Conservation (phyloP, 2,329 filamentous ascomycete genomes). For the Thielaviopsis euricoi region DNA sequence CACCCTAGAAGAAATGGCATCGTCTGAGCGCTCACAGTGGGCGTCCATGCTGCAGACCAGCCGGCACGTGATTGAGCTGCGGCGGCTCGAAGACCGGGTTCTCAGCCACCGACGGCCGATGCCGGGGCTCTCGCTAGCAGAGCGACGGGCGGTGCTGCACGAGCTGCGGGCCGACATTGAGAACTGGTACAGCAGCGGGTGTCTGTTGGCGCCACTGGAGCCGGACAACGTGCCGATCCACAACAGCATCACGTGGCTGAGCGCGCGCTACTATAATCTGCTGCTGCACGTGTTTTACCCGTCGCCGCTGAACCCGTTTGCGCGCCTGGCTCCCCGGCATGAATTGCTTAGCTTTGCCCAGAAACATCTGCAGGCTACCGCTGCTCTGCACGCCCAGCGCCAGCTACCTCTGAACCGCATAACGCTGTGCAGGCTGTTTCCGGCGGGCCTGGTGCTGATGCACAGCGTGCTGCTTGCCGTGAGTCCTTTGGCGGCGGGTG, state of each 20-base stretch:
- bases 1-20: constrained; percentile 29
- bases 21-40: constrained; percentile 22
- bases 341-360: constrained; percentile 24
- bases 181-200: constrained; percentile 30
- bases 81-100: constrained; percentile 27
- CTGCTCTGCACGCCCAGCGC: constrained; percentile 17
- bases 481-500: background rate
- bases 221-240: constrained; percentile 28
- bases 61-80: constrained; percentile 27
- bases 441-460: constrained; percentile 23
- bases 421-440: constrained; percentile 24
- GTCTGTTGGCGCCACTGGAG: constrained; percentile 25
- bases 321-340: constrained; percentile 17
- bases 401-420: constrained; percentile 27
- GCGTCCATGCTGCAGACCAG: constrained; percentile 27
- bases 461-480: constrained; percentile 14
- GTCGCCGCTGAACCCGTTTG: constrained; percentile 22
- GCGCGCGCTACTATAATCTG: constrained; percentile 27
- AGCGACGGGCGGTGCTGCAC: constrained; percentile 19
- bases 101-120: constrained; percentile 14
- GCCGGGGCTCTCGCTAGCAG: constrained; percentile 16
- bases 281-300: constrained; percentile 27
- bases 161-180: constrained; percentile 25
- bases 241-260: constrained; percentile 28
- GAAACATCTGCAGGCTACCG: constrained; percentile 20